Base-by-base conservation (phyloP, 2,329 filamentous ascomycete genomes). In the Chalaropsis thielavioides region DNA sequence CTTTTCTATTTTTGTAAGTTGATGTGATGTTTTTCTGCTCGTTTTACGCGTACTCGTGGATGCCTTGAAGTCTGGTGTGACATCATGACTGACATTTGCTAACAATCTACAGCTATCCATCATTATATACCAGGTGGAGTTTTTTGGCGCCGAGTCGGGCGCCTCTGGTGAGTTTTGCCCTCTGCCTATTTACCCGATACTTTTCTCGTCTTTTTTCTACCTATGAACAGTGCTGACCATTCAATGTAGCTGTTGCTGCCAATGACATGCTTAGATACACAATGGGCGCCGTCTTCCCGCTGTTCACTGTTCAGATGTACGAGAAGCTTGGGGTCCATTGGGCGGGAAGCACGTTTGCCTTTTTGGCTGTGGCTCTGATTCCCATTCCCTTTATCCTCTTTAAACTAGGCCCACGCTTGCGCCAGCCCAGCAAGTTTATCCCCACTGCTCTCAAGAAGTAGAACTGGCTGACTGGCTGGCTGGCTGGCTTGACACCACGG, bases 261-360 rank as follows among this genome's bases (percentile, higher is more conserved):
- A 86, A 85, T 67, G 79, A 80, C 1, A 73, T 87, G 11, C 74
- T 80, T 1, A 73, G 84, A 27, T 87, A 85, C 68, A 72, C 72
- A 0, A 75, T 85, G 7, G 81, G 80, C 0, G 80, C 78, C 0
- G 79, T 76, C 0, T 86, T 87, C 64, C 84, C 84, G 0, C 71
- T 87, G 0, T 87, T 86, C 68, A 80, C 82, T 0, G 73, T 86
- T 0, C 81, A 83, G 67, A 81, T 80, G 76, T 80, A 78, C 54
- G 64, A 72, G 5, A 72, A 69, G 2, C 69, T 81, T 13, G 77
- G 78, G 0, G 76, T 79, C 3, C 69, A 70, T 17, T 81, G 79
- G 79, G 79, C 78, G 0, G 76, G 73, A 6, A 80, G 77, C 61
- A 68, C 80, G 11, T 68, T 80, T 13, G 78, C 73, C 0, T 80